Base-by-base conservation (phyloP, 768 basidiomycete genomes). In the Hemileccinum rubropunctum region DNA sequence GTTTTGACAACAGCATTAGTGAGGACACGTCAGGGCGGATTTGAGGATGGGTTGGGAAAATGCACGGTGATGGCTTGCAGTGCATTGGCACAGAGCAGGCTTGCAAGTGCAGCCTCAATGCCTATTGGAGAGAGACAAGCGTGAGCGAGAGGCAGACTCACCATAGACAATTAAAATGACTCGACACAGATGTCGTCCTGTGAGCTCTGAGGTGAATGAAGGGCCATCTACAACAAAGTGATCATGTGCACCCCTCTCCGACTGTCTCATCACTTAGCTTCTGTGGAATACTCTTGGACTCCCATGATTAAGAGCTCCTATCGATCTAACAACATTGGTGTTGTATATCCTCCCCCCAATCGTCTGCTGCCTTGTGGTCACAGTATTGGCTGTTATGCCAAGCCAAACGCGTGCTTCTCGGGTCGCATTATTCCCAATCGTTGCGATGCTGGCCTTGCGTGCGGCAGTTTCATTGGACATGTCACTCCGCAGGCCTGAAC, bases 1-100 rank as follows among this genome's bases (percentile, higher is more conserved):
- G 86, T 73, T 38, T 90, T 86, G 6, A 89, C 78, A 30, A 85
- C 67, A 1, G 85, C 78, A 3, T 72, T 67, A 5, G 80, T 75
- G n/a, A 89, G 62, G 0, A 82, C 78, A 30, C 6, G 81, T 72
- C 45, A 88, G 73, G 0, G 88, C 85, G 0, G 78, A 67, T 37
- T 76, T 78, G 17, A 86, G 65, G 0, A 65, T 49, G 2, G 74
- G 51, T 15, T 76, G 74, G 9, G 71, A 53, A n/a, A n/a, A n/a
- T n/a, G n/a, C n/a, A n/a, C n/a, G n/a, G n/a, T n/a, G n/a, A n/a
- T n/a, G n/a, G n/a, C n/a, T n/a, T n/a, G n/a, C n/a, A n/a, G n/a
- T n/a, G n/a, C n/a, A n/a, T n/a, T n/a, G n/a, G n/a, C n/a, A n/a
- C n/a, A n/a, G n/a, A n/a, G n/a, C n/a, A n/a, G n/a, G n/a, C n/a